Evolutionary conservation across 495 filamentous ascomycete species (phyloP).

Genomic region (Neurospora sp.): DNA sequence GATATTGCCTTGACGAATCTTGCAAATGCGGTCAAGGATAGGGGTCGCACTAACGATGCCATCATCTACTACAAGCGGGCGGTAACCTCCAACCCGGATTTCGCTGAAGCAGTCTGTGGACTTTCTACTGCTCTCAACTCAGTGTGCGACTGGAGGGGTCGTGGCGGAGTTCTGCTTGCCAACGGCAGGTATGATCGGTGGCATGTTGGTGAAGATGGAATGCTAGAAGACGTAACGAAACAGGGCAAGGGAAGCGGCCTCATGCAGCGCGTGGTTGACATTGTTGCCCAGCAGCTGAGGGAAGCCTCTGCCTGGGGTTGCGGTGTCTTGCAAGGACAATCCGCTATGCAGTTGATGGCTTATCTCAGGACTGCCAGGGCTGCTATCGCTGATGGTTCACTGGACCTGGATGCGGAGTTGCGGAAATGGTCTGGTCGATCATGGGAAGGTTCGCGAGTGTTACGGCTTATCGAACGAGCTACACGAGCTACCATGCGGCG

Average conservation of each 20-base stretch:
- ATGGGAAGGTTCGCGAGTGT: constrained; percentile 82
- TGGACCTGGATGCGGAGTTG: constrained; percentile 35
- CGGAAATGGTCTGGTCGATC: constrained; percentile 61
- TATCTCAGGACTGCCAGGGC: constrained; percentile 32
- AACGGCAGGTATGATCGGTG: constrained; percentile 73
- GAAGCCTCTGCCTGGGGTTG: constrained; percentile 85
- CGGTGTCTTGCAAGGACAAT: constrained; percentile 51
- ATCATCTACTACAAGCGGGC: constrained; percentile 87
- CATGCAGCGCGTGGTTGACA: constrained; percentile 91
- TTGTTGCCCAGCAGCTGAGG: constrained; percentile 80
- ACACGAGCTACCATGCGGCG: constrained; percentile 66
- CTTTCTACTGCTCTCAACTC: constrained; percentile 94
- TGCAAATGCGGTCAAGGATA: constrained; percentile 96
- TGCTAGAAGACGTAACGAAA: constrained; percentile 64
- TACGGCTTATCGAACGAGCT: constrained; percentile 80
- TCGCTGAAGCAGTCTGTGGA: constrained; percentile 94
- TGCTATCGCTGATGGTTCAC: constrained; percentile 12
- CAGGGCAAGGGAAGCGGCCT: constrained; percentile 59
- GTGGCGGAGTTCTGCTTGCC: constrained; percentile 71
- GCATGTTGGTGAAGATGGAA: constrained; percentile 84
- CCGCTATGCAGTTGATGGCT: constrained; percentile 31
- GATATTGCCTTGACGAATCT: constrained; percentile 96
- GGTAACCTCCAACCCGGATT: constrained; percentile 83
- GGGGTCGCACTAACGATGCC: constrained; percentile 83
- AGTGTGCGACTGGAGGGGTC: constrained; percentile 88